Conservation (phyloP, 1,139 yeast species). For the Candida glucosophila region DNA sequence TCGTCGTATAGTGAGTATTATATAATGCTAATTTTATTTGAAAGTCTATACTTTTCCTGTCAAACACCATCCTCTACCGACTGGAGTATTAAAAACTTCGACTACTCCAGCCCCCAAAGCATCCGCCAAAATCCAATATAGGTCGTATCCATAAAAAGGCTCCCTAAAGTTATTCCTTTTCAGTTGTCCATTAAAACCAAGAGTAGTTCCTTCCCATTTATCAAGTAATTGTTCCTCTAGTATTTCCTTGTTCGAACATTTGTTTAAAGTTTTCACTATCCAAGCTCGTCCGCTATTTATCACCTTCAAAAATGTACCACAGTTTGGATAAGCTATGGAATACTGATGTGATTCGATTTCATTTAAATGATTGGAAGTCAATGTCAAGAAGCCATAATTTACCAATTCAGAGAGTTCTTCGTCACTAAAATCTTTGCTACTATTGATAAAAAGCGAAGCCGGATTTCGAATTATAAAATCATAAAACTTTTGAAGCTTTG, state of each 20-base stretch:
- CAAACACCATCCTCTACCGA: conserved; percentile 62
- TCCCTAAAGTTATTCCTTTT: conserved; percentile 40
- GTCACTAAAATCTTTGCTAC: conserved; percentile 14
- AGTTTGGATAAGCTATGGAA: conserved; percentile 50
- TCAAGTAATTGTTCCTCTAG: conserved; percentile 41
- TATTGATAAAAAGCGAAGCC: conserved; percentile 21
- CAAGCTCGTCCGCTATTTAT: conserved; percentile 40
- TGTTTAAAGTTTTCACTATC: conserved; percentile 37
- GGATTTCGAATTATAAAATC: conserved; percentile 19
- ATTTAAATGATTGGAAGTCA: conserved; percentile 41
- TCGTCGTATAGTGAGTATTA: background rate
- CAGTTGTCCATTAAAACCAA: conserved; percentile 14
- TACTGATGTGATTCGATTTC: conserved; percentile 37
- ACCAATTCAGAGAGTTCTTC: conserved; percentile 28
- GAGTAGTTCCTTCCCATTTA: conserved; percentile 37
- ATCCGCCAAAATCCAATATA: conserved; percentile 59
- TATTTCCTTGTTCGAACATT: conserved; percentile 42
- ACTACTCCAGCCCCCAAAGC: conserved; percentile 61
- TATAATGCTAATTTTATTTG: conserved; percentile 1
- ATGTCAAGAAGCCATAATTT: conserved; percentile 45
- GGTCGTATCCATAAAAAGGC: conserved; percentile 51
- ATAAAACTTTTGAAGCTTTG: conserved; percentile 17
- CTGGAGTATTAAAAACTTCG: conserved; percentile 63
- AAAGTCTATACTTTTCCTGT: conserved; percentile 35
- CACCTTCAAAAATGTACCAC: conserved; percentile 48